Base-by-base conservation (phyloP, 2,329 filamentous ascomycete genomes). In the Aspergillus ibericus region DNA sequence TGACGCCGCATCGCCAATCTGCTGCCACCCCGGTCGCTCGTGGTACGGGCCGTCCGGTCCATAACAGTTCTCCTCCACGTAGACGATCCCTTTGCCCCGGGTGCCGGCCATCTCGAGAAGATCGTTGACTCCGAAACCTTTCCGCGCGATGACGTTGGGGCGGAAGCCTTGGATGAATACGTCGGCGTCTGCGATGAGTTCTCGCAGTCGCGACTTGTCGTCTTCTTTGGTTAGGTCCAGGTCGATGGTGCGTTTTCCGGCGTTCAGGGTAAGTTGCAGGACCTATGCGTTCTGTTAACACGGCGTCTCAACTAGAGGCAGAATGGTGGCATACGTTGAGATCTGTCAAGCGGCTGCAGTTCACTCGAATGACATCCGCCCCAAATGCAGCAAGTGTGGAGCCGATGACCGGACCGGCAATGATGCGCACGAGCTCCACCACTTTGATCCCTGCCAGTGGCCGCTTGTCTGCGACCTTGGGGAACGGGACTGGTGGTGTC, bases 101-200 rank as follows among this genome's bases (percentile, higher is more conserved):
- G 70, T 68, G 4, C 66, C 73, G 15, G 72, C 80, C 63, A 79
- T 69, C 48, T 68, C 72, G 7, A 78, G 68, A 29, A 81, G 63
- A n/a, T 72, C 73, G 9, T 79, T 66, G 3, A 78, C 68, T 0
- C 79, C 66, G 5, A 70, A 62, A 1, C 68, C 66, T 53, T 64
- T 69, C 8, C 65, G 51, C 1, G 59, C 63, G 49, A 85, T 71
- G 9, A 75, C 72, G 6, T 75, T 76, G 8, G 76, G 75, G 8
- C 82, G 75, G 72, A 81, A 85, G 25, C 83, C 82, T 59, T 84
- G 80, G 20, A 85, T 68, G 58, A 85, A 80, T 35, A 85, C 77
- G 63, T 86, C 83, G 1, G 78, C 81, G 1, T 81, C 79, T 5
- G 67, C 65, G 12, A 85, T 65, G 1, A 85, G 74, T 5, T 74